Base-by-base conservation (phyloP, 2,329 filamentous ascomycete genomes). In the Apiospora malaysiana region DNA sequence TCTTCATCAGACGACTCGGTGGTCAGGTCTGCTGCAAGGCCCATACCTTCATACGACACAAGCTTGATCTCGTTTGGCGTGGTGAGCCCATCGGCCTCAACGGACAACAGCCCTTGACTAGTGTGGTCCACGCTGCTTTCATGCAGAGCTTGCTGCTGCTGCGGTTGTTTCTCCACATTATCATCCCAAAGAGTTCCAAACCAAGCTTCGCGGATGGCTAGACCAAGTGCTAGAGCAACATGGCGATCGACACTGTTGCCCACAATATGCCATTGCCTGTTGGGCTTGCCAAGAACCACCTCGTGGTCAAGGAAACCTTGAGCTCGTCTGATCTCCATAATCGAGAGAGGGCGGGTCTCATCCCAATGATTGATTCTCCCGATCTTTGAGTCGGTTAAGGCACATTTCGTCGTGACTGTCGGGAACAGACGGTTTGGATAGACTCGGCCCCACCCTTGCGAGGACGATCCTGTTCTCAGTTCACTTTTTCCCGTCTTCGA, bases 161-260 rank as follows among this genome's bases (percentile, higher is more conserved):
- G 40, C 40, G 8, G 40, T 45, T 16, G 51, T 59, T 32, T 21
- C 9, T 37, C 25, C 25, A 2, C 40, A 8, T n/a, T 32, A 37
- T 68, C 67, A 4, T 68, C 67, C 45, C 46, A 68, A 40, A 77
- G 77, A 23, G 80, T 80, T 0, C 82, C 83, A 5, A 81, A 75
- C 81, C 82, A 90, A 0, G 91, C 91, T 72, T 91, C 86, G 9
- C 91, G 83, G 16, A 94, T 81, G 12, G 85, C 83, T 5, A 93
- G 76, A 0, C 93, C 93, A 1, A 94, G 78, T 0, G 89, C 89
- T 23, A 94, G 79, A 0, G 92, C 88, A 0, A 93, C 87, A 32
- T 89, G 87, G 10, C 93, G 83, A 2, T 93, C 89, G 0, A 97
- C 93, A 40, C 91, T 93, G 78, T 97, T 97, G 0, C 94, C 94